Base-by-base conservation (phyloP, 495 filamentous ascomycete genomes). In the Peziza echinospora region DNA sequence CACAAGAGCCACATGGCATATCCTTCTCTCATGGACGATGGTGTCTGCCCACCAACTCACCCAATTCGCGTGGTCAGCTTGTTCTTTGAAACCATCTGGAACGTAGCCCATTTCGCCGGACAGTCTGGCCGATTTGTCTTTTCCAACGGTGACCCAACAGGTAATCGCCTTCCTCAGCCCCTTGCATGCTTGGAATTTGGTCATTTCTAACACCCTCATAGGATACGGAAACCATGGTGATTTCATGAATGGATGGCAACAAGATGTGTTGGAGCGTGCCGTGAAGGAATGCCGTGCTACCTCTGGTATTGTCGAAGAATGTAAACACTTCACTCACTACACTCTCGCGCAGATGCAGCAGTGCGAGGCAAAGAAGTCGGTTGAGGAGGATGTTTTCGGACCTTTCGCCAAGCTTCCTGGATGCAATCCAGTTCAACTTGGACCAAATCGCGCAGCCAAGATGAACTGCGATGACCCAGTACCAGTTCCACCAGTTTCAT, bases 81-180 rank as follows among this genome's bases (percentile, higher is more conserved):
- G 8, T 78, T 93, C 60, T 93, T 69, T 57, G 87, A 96, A 63
- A 86, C 78, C 5, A 92, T 92, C 56, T 93, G 78, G 75, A 63
- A 76, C 53, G 89, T 84, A 6, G 63, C 75, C 43, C 69, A 63
- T 1, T 93, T 86, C 62, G 16, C 41, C 41, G 41, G 41, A 19
- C 57, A 69, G 37, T 60, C 68, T 6, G 87, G 87, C 41, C 59
- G 76, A 43, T 93, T 92, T 52, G 67, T 85, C n/a, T 63, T 92
- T 30, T 67, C 83, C 11, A 84, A 85, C 51, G 85, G 84, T 47
- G 87, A 96, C 54, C 72, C 75, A 17, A 77, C 76, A 47, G n/a
- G n/a, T n/a, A n/a, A n/a, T n/a, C n/a, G n/a, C n/a, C n/a, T n/a
- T n/a, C n/a, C n/a, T n/a, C n/a, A n/a, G n/a, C n/a, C n/a, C n/a